Conservation (phyloP, 2,329 filamentous ascomycete species). For the Neonectria magnoliae region DNA sequence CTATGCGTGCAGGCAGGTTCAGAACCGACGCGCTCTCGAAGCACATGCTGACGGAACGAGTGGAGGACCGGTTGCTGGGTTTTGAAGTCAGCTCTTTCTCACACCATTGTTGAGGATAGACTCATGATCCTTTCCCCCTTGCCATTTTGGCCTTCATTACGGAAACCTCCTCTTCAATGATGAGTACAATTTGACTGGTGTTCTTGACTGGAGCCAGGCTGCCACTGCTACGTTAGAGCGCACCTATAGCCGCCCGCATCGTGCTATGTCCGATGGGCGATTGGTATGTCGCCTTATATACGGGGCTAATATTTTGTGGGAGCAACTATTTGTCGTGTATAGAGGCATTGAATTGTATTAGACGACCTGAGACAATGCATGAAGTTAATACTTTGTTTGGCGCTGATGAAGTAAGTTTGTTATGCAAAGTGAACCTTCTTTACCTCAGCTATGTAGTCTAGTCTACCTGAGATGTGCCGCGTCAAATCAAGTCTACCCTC, state of each 20-base stretch:
- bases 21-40: conserved; percentile 36
- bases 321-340: neutral
- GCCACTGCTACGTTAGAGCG: neutral
- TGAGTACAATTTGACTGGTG: conserved; percentile 50
- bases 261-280: neutral
- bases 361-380: neutral
- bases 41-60: conserved; percentile 39
- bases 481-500: too few relatives aligned
- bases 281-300: neutral
- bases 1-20: conserved; percentile 37
- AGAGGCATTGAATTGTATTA: neutral
- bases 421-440: neutral
- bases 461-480: neutral
- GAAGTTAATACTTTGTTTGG: too few relatives aligned
- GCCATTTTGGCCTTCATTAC: conserved; percentile 48
- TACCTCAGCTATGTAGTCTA: neutral
- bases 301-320: neutral
- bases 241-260: neutral
- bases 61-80: conserved; percentile 47
- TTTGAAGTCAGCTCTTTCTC: conserved; percentile 41
- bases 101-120: conserved; percentile 44
- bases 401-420: neutral
- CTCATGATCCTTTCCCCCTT: conserved; percentile 51
- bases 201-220: conserved; percentile 48
- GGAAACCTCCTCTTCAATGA: conserved; percentile 54